These are phyloP conservation scores for Nepenthes alata DNA, from an alignment of 179 eudicot genomes.

Conservation along the genomic window DNA sequence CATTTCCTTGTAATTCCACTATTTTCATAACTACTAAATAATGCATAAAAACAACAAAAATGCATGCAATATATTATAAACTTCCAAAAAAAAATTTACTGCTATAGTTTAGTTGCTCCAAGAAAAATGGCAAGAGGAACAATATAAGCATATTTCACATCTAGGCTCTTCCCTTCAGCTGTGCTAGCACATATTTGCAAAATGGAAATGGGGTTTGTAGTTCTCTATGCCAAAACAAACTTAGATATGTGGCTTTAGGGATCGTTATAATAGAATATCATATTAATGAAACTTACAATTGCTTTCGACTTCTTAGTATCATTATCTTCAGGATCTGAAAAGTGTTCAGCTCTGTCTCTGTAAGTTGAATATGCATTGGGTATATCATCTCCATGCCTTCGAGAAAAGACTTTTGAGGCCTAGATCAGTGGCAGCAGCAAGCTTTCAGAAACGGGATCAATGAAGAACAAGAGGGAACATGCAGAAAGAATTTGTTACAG, in stretches of 20 bases:
- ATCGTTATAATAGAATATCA: too few relatives aligned
- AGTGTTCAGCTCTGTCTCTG: conserved; percentile 19
- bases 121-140: too few relatives aligned
- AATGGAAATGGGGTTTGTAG: not conserved
- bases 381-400: conserved; percentile 26
- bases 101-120: too few relatives aligned
- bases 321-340: conserved; percentile 15
- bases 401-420: conserved; percentile 51
- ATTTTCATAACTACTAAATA: too few relatives aligned
- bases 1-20: too few relatives aligned
- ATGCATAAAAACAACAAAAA: too few relatives aligned
- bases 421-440: conserved; percentile 21
- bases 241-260: not conserved
- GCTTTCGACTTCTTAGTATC: conserved; percentile 25
- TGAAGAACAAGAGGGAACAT: not conserved
- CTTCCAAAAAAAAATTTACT: too few relatives aligned
- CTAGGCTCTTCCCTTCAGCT: too few relatives aligned
- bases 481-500: conserved; percentile 5
- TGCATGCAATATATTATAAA: too few relatives aligned
- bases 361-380: conserved; percentile 5
- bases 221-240: not conserved
- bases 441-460: conserved; percentile 9
- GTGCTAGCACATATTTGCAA: not conserved
- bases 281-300: conserved; percentile 24
- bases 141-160: too few relatives aligned